Evolutionary conservation across 2,329 filamentous ascomycete species (phyloP), one percentile per base, ranked within the genome.

Genomic region (Penicillium thymicola): DNA sequence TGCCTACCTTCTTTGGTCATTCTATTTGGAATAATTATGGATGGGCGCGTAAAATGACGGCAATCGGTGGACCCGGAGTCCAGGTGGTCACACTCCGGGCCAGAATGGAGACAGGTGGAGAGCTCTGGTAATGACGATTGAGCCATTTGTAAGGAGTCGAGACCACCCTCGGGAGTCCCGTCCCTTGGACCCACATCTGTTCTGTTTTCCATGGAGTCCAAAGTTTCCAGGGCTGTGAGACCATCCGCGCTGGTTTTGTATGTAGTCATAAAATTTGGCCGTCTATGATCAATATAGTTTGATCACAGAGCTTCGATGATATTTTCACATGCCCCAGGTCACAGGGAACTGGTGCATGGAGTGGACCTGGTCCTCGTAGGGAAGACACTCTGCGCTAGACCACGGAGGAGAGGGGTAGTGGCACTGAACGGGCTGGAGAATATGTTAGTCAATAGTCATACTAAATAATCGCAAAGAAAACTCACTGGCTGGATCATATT

Each of bases 401-500:
- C 64, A 66, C 2, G 63, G 58, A 27, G 64, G 64, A 54, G 64
- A 66, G 32, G 63, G 64, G 53, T 66, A 65, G 54, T 66, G 61
- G 51, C 64, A 67, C 45, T 65, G 63, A 30, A 64, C 58, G 4
- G 64, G 57, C 49, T 58, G 10, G 18, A 2, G 10, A 36, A 36
- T 11, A 4, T 28, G 42, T 55, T 40, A 60, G 44, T 11, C 32
- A 14, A 73, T 70, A 43, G 78, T 73, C 13, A 80, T 76, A 79
- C 62, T 81, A 77, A 58, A 25, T 18, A 25, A 13, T 32, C 3
- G 16, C 11, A 27, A 9, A 25, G n/a, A 5, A 52, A 61, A 69
- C 71, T 65, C 70, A 74, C 71, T 53, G 73, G 68, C 37, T 75
- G 72, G 52, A 74, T 69, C 53, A 74, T 65, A 59, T 65, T 69